phyloP scores from a whole-genome alignment of 352 stramenopile species.

The Globisporangium uncinulatum region DNA sequence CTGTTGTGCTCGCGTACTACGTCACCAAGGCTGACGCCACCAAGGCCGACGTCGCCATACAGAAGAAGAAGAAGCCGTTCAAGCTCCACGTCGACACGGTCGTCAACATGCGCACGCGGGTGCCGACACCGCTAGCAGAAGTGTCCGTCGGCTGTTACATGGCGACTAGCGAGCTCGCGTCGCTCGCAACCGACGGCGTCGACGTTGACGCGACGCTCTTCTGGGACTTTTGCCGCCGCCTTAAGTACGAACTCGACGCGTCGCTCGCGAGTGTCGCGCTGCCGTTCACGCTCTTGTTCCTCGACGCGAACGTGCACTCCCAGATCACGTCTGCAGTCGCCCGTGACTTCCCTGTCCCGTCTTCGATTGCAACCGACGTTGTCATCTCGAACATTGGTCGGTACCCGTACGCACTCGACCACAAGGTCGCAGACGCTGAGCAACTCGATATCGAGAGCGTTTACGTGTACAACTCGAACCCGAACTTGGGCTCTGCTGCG shows the following conservation, averaged over 20 bases:
- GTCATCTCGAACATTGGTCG: constrained; percentile 11
- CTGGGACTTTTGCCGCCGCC: constrained; percentile 13
- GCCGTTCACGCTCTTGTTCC: not conserved
- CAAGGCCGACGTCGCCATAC: not conserved
- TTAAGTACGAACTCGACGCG: constrained; percentile 5
- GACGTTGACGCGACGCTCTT: constrained; percentile 2
- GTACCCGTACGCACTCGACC: constrained; percentile 6
- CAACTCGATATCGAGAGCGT: constrained; percentile 3
- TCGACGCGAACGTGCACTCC: constrained; percentile 2
- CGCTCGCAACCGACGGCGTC: not conserved
- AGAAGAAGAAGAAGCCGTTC: not conserved
- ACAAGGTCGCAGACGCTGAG: not conserved
- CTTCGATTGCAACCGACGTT: not conserved
- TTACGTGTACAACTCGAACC: constrained; percentile 6
- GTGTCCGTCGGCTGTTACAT: not conserved
- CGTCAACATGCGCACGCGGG: constrained; percentile 4
- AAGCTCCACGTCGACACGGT: not conserved
- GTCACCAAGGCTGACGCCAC: not conserved
- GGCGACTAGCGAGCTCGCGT: not conserved
- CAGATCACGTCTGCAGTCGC: not conserved
- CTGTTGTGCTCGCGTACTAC: constrained; percentile 6
- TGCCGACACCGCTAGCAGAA: not conserved
- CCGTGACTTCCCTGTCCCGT: not conserved
- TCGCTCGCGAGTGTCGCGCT: constrained; percentile 4
- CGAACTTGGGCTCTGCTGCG: constrained; percentile 3